Evolutionary conservation across 2,329 filamentous ascomycete species (phyloP), one percentile per base, ranked within the genome.

Genomic region (Neofusicoccum kwambonambiense): DNA sequence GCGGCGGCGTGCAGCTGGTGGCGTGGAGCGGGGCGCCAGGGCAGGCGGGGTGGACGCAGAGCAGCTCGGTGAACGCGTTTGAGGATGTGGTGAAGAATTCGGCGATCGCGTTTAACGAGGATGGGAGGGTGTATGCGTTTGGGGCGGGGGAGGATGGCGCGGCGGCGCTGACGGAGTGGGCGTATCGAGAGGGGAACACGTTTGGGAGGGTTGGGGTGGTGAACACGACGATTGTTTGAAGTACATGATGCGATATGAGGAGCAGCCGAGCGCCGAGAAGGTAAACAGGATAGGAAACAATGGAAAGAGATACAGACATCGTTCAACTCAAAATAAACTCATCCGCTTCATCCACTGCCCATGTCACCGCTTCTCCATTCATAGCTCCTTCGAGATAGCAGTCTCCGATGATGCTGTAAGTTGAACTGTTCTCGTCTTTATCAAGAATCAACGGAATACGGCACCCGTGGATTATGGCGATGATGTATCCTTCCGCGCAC

Each of bases 111-210:
- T 77, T 74, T 68, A 74, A 70, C 15, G 69, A 71, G 66, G 57
- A 68, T 3, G 57, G 70, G 4, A 76, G 75, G 52, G 65, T 69
- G 22, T 74, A 76, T n/a, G 73, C 70, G 1, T 69, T 70, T 0
- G 62, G 65, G 35, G 71, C 71, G 7, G 62, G 37, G 2, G 75
- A 70, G 60, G 70, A 75, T 15, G 76, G 74, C 0, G 73, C 74
- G 0, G 74, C 76, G 0, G 76, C 76, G 64, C 74, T 76, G 72
- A 74, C 74, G 2, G 75, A 77, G 44, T 73, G 75, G 58, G 69
- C 73, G 39, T 60, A 71, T 7, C 71, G 74, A 1, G 75, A 74
- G 5, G 74, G 64, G 45, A 76, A 74, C 64, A 76, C 76, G 74
- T 74, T 63, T 39, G 70, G 76, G 3, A 71, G 66, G 34, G 75